Evolutionary conservation across 371 early-diverging fungal species (phyloP), one percentile per base, ranked within the genome.

Genomic region (Apophysomyces variabilis): DNA sequence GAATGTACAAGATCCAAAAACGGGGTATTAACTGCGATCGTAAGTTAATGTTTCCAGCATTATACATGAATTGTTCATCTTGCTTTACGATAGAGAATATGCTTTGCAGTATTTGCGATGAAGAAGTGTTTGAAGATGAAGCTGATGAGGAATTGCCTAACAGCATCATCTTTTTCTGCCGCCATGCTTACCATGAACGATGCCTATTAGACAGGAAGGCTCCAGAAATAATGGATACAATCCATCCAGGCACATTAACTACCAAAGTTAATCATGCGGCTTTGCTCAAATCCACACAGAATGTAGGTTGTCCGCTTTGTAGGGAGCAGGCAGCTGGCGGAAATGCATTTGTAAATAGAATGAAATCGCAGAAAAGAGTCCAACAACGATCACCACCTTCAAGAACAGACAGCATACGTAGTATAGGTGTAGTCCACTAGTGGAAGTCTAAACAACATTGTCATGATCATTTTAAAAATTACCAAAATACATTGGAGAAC

Each of bases 101-200:
- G 71, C 46, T 75, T 4, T 92, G 93, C 67, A 75, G 77, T 13
- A 67, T 80, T 3, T 94, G 94, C 58, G 87, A 89, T 12, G 79
- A 83, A 18, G 77, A 79, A 11, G 79, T 90, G 6, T 85, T 87
- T 50, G 71, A 69, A 47, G 76, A 84, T 44, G 82, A 46, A 12
- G 70, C 64, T 38, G 56, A 67, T 45, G 74, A 77, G 57, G 70
- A 74, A 56, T 67, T 69, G 50, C 68, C 69, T 62, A 79, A 77
- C 45, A 79, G 73, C 37, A 79, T 92, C 14, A 66, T 91, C 41
- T 94, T 92, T 75, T 92, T 92, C 64, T 94, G 94, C 66, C 72
- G 84, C 35, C 94, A 94, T 71, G 84, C 84, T 4, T 93, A 80
- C 63, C 93, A 93, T 64, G 85, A 88, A 63, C 66, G 73, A 37